Conservation (phyloP, 2,329 filamentous ascomycete genomes). For the Rutstroemia sp. region DNA sequence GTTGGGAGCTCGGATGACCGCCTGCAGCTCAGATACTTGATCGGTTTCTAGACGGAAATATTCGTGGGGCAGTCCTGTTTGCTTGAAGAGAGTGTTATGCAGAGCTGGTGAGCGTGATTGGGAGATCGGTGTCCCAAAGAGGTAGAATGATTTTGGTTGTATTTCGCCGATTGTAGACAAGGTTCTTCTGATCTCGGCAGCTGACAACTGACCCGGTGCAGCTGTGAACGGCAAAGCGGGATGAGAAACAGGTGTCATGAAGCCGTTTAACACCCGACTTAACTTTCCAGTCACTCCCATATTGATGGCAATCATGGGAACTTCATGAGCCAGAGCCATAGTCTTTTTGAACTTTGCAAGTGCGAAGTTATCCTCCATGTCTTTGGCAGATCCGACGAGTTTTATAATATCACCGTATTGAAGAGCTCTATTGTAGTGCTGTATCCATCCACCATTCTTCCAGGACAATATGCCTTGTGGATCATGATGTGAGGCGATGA, state of each 20-base stretch:
- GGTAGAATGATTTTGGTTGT: slow-evolving; percentile 66
- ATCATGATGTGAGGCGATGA: slow-evolving; percentile 96
- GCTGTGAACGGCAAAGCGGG: slow-evolving; percentile 85
- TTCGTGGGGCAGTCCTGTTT: slow-evolving; percentile 74
- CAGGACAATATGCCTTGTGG: slow-evolving; percentile 72
- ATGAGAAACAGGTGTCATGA: slow-evolving; percentile 93
- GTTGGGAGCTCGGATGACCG: slow-evolving; percentile 58
- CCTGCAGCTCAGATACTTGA: slow-evolving; percentile 49
- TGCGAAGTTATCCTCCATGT: slow-evolving; percentile 78
- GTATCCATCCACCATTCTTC: slow-evolving; percentile 88
- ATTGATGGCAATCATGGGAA: slow-evolving; percentile 90
- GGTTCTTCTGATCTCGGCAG: slow-evolving; percentile 75
- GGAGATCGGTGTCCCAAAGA: slow-evolving; percentile 81
- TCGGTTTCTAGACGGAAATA: slow-evolving; percentile 74
- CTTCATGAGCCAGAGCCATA: slow-evolving; percentile 64
- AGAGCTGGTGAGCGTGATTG: slow-evolving; percentile 80
- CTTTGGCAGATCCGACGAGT: slow-evolving; percentile 73
- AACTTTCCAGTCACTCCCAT: slow-evolving; percentile 87
- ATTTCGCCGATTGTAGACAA: slow-evolving; percentile 75
- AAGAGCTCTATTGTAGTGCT: slow-evolving; percentile 81
- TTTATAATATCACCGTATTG: slow-evolving; percentile 93
- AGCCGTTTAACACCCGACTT: slow-evolving; percentile 81
- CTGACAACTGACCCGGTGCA: slow-evolving; percentile 87
- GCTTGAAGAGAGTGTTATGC: slow-evolving; percentile 77
- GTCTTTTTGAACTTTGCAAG: slow-evolving; percentile 73